phyloP scores from a whole-genome alignment of 1,284 basidiomycete genomes.

The Pseudozyma tsukubaensis region DNA sequence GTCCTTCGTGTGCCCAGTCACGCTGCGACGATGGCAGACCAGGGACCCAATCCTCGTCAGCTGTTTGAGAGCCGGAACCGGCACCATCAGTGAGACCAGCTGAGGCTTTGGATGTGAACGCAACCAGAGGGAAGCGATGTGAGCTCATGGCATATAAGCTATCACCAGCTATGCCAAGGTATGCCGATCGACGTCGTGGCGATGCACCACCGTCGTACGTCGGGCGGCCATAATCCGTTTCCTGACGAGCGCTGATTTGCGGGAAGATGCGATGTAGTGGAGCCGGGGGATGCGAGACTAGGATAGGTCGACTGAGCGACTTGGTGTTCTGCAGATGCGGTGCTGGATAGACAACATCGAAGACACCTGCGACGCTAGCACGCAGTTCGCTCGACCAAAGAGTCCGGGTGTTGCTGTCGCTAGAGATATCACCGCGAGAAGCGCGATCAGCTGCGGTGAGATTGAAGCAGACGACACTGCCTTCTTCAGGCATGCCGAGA shows the following conservation, averaged over 20 bases:
- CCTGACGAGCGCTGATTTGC: constrained; percentile 37
- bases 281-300: constrained; percentile 54
- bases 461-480: constrained; percentile 63
- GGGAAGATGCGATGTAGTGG: constrained; percentile 48
- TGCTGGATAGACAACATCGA: constrained; percentile 59
- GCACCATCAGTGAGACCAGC: constrained; percentile 31
- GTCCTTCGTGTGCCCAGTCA: constrained; percentile 39
- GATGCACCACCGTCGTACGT: constrained; percentile 2
- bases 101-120: constrained; percentile 43
- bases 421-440: not conserved
- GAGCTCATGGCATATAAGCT: constrained; percentile 62
- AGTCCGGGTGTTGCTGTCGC: constrained; percentile 17
- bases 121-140: constrained; percentile 55
- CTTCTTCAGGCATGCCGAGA: constrained; percentile 63
- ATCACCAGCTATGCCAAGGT: constrained; percentile 59
- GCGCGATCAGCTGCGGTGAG: constrained; percentile 29
- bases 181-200: constrained; percentile 40
- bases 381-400: constrained; percentile 54
- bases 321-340: constrained; percentile 49
- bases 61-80: constrained; percentile 11
- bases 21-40: constrained; percentile 37
- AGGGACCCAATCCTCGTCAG: constrained; percentile 13
- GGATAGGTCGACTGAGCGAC: constrained; percentile 48
- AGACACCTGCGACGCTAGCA: constrained; percentile 55
- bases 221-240: not conserved